Percentiles rank a stretch among this genome's conserved stretches.
These are phyloP conservation scores for Schizosaccharomyces lindneri DNA, from an alignment of 805 yeast genomes.

Conservation along the genomic window DNA sequence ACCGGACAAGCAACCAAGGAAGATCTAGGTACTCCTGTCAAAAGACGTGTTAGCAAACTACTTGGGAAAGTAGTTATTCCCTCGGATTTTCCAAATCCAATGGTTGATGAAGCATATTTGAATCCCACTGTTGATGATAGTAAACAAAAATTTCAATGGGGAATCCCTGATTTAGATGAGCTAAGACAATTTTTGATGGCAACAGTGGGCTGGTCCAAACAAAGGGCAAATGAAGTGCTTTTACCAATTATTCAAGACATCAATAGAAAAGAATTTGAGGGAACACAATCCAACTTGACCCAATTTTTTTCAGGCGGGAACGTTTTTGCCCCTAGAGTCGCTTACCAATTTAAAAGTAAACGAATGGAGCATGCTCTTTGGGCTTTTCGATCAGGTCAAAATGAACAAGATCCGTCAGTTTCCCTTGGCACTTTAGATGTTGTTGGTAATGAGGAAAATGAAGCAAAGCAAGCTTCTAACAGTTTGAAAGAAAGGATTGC, in stretches of 20 bases:
- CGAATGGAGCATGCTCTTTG: constrained; percentile 6
- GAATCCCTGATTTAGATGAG: constrained; percentile 60
- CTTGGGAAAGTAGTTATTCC: constrained; percentile 31
- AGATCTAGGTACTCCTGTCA: constrained; percentile 20
- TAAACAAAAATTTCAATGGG: constrained; percentile 64
- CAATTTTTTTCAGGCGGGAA: constrained; percentile 5
- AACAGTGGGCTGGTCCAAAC: constrained; percentile 59
- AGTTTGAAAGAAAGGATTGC: neutral
- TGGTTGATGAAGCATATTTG: constrained; percentile 48
- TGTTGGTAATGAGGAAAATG: neutral
- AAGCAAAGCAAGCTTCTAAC: neutral
- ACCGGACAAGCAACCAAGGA: constrained; percentile 7
- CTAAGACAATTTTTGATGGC: constrained; percentile 42
- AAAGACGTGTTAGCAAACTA: constrained; percentile 32
- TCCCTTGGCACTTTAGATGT: no score
- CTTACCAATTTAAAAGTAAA: constrained; percentile 5
- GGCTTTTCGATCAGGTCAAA: neutral
- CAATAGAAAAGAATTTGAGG: constrained; percentile 24
- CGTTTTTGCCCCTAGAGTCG: constrained; percentile 2
- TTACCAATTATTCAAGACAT: constrained; percentile 65
- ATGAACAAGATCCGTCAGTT: no score
- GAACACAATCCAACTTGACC: constrained; percentile 6
- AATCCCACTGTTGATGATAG: constrained; percentile 71
- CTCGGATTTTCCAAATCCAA: constrained; percentile 41
- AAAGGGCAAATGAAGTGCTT: constrained; percentile 53